Evolutionary conservation across 768 basidiomycete species (phyloP), one percentile per base, ranked within the genome.

Genomic region (Boletales sp.): DNA sequence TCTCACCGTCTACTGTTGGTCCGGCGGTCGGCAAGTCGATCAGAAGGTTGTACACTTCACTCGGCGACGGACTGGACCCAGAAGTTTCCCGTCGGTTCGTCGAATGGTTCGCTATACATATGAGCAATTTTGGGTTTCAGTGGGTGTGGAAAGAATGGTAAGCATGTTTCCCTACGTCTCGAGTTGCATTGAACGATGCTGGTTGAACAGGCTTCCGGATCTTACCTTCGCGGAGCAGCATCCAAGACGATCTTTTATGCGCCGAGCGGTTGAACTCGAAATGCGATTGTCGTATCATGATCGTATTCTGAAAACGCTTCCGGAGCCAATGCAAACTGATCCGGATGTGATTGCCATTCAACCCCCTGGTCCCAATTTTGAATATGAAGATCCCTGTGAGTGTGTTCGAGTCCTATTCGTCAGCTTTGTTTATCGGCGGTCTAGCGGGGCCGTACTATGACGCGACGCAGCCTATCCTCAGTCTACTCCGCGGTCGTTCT

Each of bases 71-170:
- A 0, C 73, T 98, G 29, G 95, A 97, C 54, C 81, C 90, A 8
- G 94, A 95, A 53, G 73, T 90, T 45, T 75, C 85, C 2, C 80
- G 86, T 42, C 76, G 91, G 29, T 89, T 94, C 51, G 84, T 90
- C 0, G 94, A 97, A 52, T 99, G 97, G 97, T 97, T 98, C 58
- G 80, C 91, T 2, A 77, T 89, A 2, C 97, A 99, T 61, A 87
- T 99, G 84, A 94, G 91, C 57, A 99, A 99, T 70, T 99, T 97
- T 66, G 87, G 86, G 21, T 99, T 97, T 71, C 84, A 87, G 60
- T 98, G 97, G 97, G 92, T 97, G 13, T 99, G 97, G 97, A 94
- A 92, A 62, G 97, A 98, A 78, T 99, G 97, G 95, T 94, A 45
- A 40, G 84, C 21, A 32, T 40, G 35, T 2, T 13, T 17, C 2